Conservation (phyloP, 2,329 filamentous ascomycete genomes). For the Emmonsia crescens region DNA sequence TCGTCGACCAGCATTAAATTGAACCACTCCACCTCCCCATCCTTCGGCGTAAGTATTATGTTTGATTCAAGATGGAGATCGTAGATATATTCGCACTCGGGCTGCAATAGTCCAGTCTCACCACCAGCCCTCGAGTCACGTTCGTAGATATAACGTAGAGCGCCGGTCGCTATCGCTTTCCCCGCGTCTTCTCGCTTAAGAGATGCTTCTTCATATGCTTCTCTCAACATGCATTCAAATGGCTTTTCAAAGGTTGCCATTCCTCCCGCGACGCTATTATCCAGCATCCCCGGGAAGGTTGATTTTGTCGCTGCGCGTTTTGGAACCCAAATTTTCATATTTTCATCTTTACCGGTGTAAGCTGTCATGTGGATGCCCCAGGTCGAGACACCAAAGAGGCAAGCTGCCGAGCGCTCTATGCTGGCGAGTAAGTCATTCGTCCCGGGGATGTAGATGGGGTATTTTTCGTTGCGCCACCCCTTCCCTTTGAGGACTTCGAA, state of each 20-base stretch:
- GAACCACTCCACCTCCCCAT: conserved; percentile 84
- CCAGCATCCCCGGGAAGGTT: conserved; percentile 83
- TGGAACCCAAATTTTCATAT: conserved; percentile 72
- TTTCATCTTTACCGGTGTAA: conserved; percentile 40
- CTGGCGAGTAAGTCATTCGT: conserved; percentile 49
- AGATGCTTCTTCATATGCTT: conserved; percentile 81
- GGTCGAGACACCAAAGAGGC: conserved; percentile 62
- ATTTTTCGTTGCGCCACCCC: conserved; percentile 72
- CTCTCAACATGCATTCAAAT: conserved; percentile 71
- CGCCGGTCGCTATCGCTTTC: conserved; percentile 50
- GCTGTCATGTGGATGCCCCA: conserved; percentile 77
- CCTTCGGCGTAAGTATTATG: conserved; percentile 62
- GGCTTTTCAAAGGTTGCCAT: conserved; percentile 58
- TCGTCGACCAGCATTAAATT: conserved; percentile 66
- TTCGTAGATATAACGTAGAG: conserved; percentile 75
- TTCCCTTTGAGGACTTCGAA: conserved; percentile 63
- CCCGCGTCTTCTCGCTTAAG: conserved; percentile 57
- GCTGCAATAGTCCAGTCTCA: conserved; percentile 72
- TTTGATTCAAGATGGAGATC: conserved; percentile 66
- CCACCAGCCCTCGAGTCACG: conserved; percentile 66
- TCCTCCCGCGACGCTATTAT: conserved; percentile 86
- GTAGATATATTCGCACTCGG: conserved; percentile 85
- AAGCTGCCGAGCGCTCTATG: conserved; percentile 64
- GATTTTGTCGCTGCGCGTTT: conserved; percentile 64
- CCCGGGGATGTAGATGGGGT: conserved; percentile 59